Conservation (phyloP, 2,329 filamentous ascomycete genomes). For the Scorias spongiosa region DNA sequence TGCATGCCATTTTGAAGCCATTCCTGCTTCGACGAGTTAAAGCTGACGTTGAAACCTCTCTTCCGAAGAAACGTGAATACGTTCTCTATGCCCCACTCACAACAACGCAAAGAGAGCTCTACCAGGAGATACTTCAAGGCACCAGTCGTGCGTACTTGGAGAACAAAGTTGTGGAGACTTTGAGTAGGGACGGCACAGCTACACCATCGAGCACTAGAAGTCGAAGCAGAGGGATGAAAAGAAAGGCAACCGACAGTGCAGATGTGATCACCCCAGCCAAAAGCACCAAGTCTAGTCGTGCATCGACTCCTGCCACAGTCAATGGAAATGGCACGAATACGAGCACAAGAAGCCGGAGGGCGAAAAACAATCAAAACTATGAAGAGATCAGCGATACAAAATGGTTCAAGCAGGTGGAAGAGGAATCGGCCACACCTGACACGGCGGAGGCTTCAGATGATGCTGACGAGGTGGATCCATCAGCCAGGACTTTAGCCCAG, state of each 20-base stretch:
- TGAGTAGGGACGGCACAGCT: constrained; percentile 34
- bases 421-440: constrained; percentile 32
- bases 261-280: constrained; percentile 43
- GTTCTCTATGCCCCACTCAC: constrained; percentile 89
- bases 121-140: constrained; percentile 54
- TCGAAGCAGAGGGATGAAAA: constrained; percentile 38
- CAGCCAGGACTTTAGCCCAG: constrained; percentile 39
- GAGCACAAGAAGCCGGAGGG: constrained; percentile 37
- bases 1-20: constrained; percentile 85
- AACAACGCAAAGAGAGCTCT: constrained; percentile 77
- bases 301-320: constrained; percentile 53
- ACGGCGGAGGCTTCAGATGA: constrained; percentile 26
- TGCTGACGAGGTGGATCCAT: constrained; percentile 40
- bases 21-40: constrained; percentile 80
- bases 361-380: constrained; percentile 42
- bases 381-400: constrained; percentile 65
- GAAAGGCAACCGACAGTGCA: constrained; percentile 29
- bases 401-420: constrained; percentile 65
- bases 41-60: constrained; percentile 73
- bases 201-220: constrained; percentile 31
- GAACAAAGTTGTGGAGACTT: constrained; percentile 54
- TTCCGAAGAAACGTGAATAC: constrained; percentile 96
- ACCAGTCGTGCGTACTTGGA: constrained; percentile 48
- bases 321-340: constrained; percentile 15
- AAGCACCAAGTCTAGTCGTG: constrained; percentile 57